phyloP scores from a whole-genome alignment of 345 rosid species.

The Theobroma cacao region DNA sequence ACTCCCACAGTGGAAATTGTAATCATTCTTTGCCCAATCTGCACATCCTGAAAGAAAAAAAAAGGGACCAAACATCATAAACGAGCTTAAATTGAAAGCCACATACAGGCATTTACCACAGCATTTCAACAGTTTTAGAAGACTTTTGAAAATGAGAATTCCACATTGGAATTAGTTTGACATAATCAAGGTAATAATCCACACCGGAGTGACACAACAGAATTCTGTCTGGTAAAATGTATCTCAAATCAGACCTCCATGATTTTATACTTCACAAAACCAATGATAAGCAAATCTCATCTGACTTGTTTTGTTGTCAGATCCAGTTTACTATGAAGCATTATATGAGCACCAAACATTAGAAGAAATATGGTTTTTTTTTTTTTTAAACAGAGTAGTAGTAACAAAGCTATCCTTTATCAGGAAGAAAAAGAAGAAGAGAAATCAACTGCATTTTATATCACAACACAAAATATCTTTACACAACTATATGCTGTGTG shows the following conservation, averaged over 20 bases:
- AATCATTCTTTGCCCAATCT: conserved; percentile 96
- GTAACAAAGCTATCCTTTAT: neutral
- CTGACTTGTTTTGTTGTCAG: neutral
- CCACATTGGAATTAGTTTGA: neutral
- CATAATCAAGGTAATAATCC: neutral
- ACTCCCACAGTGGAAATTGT: conserved; percentile 97
- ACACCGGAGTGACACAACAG: neutral
- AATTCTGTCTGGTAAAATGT: neutral
- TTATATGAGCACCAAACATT: neutral
- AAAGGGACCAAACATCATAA: neutral
- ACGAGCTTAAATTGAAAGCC: conserved; percentile 12
- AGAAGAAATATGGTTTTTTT: neutral
- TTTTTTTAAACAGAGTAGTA: neutral
- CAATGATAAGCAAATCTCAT: neutral
- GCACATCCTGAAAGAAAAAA: conserved; percentile 63
- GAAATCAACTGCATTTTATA: neutral
- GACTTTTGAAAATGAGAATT: neutral
- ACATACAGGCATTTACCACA: neutral
- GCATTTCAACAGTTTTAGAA: neutral
- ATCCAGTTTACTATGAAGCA: neutral
- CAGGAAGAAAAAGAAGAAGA: neutral
- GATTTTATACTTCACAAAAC: neutral
- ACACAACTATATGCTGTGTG: neutral
- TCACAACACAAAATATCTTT: neutral
- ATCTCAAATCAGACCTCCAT: neutral